These are phyloP conservation scores for Arthrobotrys sphaeroides DNA, from an alignment of 2,329 filamentous ascomycete species.

Conservation along the genomic window DNA sequence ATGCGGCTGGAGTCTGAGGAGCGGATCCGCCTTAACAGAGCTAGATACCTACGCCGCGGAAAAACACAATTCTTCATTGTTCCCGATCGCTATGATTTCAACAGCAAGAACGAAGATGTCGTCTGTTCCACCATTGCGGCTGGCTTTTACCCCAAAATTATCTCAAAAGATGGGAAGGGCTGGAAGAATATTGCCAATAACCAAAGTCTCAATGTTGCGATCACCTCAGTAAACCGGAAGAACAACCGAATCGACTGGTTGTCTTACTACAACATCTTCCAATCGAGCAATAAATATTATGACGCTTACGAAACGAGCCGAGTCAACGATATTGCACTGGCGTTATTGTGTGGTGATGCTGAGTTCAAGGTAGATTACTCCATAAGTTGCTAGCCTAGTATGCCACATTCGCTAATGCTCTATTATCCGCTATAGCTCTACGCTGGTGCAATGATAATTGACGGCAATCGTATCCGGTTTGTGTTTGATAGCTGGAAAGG, in stretches of 20 bases:
- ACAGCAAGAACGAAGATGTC: conserved; percentile 82
- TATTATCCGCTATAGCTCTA: conserved; percentile 71
- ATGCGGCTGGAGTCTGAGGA: conserved; percentile 79
- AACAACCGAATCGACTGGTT: conserved; percentile 75
- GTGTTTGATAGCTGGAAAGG: conserved; percentile 87
- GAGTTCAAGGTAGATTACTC: conserved; percentile 76
- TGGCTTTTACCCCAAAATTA: conserved; percentile 94
- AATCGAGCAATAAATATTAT: conserved; percentile 78
- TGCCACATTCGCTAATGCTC: neutral
- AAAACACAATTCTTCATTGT: conserved; percentile 79
- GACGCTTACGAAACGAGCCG: conserved; percentile 90
- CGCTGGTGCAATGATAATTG: conserved; percentile 79
- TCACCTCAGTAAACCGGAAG: conserved; percentile 86
- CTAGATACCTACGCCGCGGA: conserved; percentile 59
- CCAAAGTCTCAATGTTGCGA: conserved; percentile 85
- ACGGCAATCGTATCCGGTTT: conserved; percentile 86
- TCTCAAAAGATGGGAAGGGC: conserved; percentile 83
- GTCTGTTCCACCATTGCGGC: conserved; percentile 85
- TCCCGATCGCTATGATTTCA: conserved; percentile 76
- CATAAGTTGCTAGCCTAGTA: neutral
- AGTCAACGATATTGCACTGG: conserved; percentile 81
- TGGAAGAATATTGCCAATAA: conserved; percentile 94
- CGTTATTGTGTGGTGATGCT: conserved; percentile 85
- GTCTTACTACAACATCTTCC: conserved; percentile 97
- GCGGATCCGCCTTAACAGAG: conserved; percentile 72